These are phyloP conservation scores for Soucietia sequanensis DNA, from an alignment of 805 yeast genomes.

Conservation along the genomic window DNA sequence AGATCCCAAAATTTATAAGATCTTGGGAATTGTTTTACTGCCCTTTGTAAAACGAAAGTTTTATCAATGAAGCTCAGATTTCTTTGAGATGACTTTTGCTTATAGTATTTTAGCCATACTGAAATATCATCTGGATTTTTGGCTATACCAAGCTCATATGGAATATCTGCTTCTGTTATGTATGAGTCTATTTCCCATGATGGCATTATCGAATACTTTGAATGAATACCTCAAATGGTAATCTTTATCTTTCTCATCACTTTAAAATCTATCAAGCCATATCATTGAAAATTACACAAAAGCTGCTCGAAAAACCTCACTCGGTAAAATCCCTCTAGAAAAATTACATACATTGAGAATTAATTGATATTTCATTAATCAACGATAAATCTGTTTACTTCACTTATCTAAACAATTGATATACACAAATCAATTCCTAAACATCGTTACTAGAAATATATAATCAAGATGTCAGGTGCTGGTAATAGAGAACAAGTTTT, in stretches of 20 bases:
- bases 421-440: neutral
- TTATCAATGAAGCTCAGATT: slow-evolving; percentile 25
- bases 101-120: slow-evolving; percentile 47
- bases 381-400: too few relatives aligned
- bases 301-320: too few relatives aligned
- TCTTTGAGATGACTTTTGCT: slow-evolving; percentile 24
- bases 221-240: too few relatives aligned
- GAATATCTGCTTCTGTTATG: slow-evolving; percentile 25
- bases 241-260: too few relatives aligned
- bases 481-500: slow-evolving; percentile 92
- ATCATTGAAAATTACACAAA: too few relatives aligned
- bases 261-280: too few relatives aligned
- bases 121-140: slow-evolving; percentile 31
- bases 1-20: slow-evolving; percentile 56
- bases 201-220: too few relatives aligned
- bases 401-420: neutral
- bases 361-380: too few relatives aligned
- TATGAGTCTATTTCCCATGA: slow-evolving; percentile 15
- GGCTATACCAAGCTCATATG: slow-evolving; percentile 33
- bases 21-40: slow-evolving; percentile 41
- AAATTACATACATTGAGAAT: too few relatives aligned
- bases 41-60: slow-evolving; percentile 53
- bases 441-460: neutral
- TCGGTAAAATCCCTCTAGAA: too few relatives aligned
- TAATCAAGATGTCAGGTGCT: slow-evolving; percentile 54